phyloP scores from a whole-genome alignment of 1,139 yeast genomes.

The Taphrina wiesneri region DNA sequence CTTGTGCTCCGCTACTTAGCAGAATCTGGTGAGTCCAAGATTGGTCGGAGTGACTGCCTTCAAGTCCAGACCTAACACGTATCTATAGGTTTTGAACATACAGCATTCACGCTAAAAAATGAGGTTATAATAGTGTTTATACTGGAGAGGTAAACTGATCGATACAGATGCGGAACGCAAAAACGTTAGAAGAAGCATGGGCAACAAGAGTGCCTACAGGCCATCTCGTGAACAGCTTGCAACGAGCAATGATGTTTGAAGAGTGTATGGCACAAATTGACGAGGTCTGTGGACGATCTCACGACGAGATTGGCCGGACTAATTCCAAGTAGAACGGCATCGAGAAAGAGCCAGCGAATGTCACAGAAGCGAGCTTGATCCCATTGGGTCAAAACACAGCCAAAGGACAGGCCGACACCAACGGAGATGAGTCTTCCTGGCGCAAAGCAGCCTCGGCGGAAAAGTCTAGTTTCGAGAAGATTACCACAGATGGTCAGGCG shows the following conservation, averaged over 20 bases:
- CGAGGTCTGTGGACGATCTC: slow-evolving; percentile 4
- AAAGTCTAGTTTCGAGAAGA: neutral
- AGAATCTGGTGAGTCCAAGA: slow-evolving; percentile 62
- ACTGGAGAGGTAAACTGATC: slow-evolving; percentile 81
- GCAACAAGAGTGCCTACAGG: slow-evolving; percentile 32
- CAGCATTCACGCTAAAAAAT: slow-evolving; percentile 80
- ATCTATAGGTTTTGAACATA: slow-evolving; percentile 55
- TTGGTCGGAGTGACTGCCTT: neutral
- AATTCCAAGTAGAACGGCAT: slow-evolving; percentile 10
- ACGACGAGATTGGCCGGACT: neutral
- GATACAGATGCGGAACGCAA: slow-evolving; percentile 62
- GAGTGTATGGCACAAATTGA: slow-evolving; percentile 30
- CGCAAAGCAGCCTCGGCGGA: neutral
- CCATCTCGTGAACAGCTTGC: slow-evolving; percentile 20
- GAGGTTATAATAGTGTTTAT: slow-evolving; percentile 71
- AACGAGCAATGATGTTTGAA: slow-evolving; percentile 30
- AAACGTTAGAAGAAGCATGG: slow-evolving; percentile 43
- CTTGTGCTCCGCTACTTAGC: slow-evolving; percentile 90
- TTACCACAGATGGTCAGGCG: neutral
- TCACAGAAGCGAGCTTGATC: slow-evolving; percentile 10
- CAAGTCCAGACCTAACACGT: neutral
- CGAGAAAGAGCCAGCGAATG: slow-evolving; percentile 13
- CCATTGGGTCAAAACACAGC: neutral
- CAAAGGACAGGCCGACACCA: neutral
- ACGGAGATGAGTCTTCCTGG: neutral